Evolutionary conservation across 164 flowering plant species (phyloP).

Genomic region (Nelumbo lutea): DNA sequence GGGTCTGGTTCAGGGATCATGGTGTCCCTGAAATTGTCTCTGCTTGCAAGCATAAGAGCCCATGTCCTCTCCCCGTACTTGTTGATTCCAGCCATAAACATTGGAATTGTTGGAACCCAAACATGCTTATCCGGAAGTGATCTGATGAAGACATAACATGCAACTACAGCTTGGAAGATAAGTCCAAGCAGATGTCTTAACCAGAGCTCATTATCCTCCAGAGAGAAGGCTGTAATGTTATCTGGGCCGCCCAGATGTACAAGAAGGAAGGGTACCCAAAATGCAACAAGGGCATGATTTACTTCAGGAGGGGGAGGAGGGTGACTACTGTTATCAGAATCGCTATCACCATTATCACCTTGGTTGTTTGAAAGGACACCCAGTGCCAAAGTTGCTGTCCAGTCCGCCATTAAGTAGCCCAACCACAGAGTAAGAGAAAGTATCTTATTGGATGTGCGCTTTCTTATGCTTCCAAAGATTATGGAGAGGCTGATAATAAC

Average conservation of each 20-base stretch:
- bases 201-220: too few relatives aligned
- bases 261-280: conserved; percentile 27
- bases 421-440: conserved; percentile 13
- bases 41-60: conserved; percentile 17
- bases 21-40: conserved; percentile 7
- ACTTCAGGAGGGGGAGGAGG: background rate
- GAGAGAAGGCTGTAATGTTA: too few relatives aligned
- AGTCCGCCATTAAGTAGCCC: conserved; percentile 17
- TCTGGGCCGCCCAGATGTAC: conserved; percentile 31
- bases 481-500: conserved; percentile 13
- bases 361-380: conserved; percentile 8
- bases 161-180: too few relatives aligned
- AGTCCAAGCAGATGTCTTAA: too few relatives aligned
- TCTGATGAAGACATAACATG: background rate
- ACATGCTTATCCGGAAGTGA: background rate
- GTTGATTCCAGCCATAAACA: conserved; percentile 14
- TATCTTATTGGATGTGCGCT: background rate
- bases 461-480: conserved; percentile 10
- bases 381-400: conserved; percentile 15
- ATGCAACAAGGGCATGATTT: background rate
- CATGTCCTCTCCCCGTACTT: conserved; percentile 24
- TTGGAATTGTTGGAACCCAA: background rate
- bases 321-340: background rate
- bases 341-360: background rate
- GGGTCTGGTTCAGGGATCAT: conserved; percentile 15